Evolutionary conservation across 1,284 basidiomycete genomes (phyloP).

Genomic region (Hymenochaete sp.): DNA sequence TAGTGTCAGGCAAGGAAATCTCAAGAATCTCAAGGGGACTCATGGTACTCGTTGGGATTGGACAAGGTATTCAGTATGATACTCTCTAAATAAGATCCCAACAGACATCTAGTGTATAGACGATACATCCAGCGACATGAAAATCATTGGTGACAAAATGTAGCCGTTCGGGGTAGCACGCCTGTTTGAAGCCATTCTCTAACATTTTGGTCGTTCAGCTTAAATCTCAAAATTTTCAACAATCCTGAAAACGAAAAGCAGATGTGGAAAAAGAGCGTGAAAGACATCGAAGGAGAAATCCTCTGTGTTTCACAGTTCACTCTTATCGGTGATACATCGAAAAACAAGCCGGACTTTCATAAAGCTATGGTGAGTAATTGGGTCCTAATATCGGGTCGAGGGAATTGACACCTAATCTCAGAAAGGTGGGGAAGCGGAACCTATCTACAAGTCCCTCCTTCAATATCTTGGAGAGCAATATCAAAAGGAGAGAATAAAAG

Average conservation of each 20-base stretch:
- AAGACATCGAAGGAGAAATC: conserved; percentile 78
- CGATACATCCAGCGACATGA: conserved; percentile 66
- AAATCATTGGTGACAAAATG: conserved; percentile 74
- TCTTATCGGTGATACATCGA: conserved; percentile 76
- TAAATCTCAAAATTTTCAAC: conserved; percentile 66
- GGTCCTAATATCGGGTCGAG: conserved; percentile 7
- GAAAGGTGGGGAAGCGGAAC: conserved; percentile 30
- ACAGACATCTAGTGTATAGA: conserved; percentile 39
- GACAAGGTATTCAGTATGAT: conserved; percentile 37
- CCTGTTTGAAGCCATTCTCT: neutral
- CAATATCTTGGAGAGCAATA: conserved; percentile 59
- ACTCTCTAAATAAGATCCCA: conserved; percentile 14
- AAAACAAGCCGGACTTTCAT: conserved; percentile 87
- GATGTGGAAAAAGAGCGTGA: conserved; percentile 80
- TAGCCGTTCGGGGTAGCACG: conserved; percentile 22
- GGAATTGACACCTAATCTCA: conserved; percentile 1
- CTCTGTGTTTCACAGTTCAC: conserved; percentile 92
- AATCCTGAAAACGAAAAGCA: conserved; percentile 43
- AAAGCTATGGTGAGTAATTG: conserved; percentile 64
- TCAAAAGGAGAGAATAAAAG: conserved; percentile 68
- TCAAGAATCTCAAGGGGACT: conserved; percentile 76
- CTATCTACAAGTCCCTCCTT: conserved; percentile 69
- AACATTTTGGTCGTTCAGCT: conserved; percentile 30
- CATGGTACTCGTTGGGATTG: conserved; percentile 84
- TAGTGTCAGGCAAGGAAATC: too few species aligned